A percentile compares a stretch with the other conserved stretches of the same genome.
Evolutionary conservation across 108 stramenopile species (phyloP).

Genomic region (Halocafeteria seosinensis): DNA sequence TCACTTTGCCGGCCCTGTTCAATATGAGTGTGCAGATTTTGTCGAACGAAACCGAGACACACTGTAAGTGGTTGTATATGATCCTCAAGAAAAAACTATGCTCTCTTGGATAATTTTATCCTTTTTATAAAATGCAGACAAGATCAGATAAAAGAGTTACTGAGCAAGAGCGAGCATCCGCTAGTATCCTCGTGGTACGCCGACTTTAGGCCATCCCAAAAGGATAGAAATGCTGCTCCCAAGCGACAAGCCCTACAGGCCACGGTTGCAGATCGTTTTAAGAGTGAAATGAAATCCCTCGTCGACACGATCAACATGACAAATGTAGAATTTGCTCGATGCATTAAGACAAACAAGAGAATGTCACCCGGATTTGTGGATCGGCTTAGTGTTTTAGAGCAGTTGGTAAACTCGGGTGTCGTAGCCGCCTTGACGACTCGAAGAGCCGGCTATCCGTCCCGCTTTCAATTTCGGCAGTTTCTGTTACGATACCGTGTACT

Average conservation of each 20-base stretch:
- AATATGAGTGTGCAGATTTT: slow-evolving; percentile 26
- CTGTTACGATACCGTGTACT: not conserved
- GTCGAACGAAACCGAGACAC: slow-evolving; percentile 36
- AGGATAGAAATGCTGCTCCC: not conserved
- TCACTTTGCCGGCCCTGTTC: slow-evolving; percentile 31
- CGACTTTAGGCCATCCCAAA: not conserved
- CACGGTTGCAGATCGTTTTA: slow-evolving; percentile 55
- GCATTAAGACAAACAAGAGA: slow-evolving; percentile 78
- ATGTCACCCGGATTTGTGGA: slow-evolving; percentile 10
- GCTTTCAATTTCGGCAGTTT: slow-evolving; percentile 6
- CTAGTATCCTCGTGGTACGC: slow-evolving; percentile 1
- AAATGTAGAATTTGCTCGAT: slow-evolving; percentile 83
- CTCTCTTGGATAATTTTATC: not conserved
- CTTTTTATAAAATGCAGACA: not conserved
- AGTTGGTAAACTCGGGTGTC: slow-evolving; percentile 10
- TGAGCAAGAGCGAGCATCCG: slow-evolving; percentile 4
- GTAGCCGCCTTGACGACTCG: slow-evolving; percentile 10
- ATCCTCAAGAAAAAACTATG: not conserved
- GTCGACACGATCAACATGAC: slow-evolving; percentile 64
- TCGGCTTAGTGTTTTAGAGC: not conserved
- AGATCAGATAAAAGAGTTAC: not conserved
- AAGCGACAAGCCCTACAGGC: not conserved
- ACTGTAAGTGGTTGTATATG: not conserved
- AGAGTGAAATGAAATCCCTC: slow-evolving; percentile 56
- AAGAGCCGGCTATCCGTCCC: slow-evolving; percentile 10